A percentile compares a stretch with the other conserved stretches of the same genome.
phyloP scores from a whole-genome alignment of 768 basidiomycete genomes.

The Sarcodon aspratus region DNA sequence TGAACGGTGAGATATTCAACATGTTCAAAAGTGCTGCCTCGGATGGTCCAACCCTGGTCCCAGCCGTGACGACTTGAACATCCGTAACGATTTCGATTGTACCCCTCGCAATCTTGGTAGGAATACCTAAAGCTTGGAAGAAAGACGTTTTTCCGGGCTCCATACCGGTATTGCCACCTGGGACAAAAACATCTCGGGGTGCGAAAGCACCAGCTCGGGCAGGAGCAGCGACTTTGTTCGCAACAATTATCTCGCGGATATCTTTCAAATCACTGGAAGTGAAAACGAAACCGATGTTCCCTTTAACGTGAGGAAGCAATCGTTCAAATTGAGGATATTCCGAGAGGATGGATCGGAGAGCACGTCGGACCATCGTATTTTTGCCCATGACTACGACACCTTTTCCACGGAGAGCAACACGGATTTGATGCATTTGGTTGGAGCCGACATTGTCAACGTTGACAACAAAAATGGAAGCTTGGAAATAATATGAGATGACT shows the following conservation, averaged over 20 bases:
- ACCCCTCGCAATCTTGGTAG: conserved; percentile 99
- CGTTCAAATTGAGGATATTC: conserved; percentile 94
- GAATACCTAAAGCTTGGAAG: conserved; percentile 99
- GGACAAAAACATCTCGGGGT: conserved; percentile 84
- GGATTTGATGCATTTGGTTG: conserved; percentile 99
- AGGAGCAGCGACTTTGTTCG: conserved; percentile 98
- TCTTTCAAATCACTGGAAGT: conserved; percentile 89
- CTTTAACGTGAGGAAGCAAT: conserved; percentile 90
- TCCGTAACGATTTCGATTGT: conserved; percentile 99
- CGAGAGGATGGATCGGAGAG: conserved; percentile 79
- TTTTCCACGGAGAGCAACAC: conserved; percentile 90
- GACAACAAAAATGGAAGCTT: conserved; percentile 97
- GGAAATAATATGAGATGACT: conserved; percentile 1
- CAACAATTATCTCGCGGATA: conserved; percentile 80
- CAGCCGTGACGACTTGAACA: conserved; percentile 88
- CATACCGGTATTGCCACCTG: conserved; percentile 98
- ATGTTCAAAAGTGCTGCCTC: conserved; percentile 99
- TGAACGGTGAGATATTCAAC: conserved; percentile 99
- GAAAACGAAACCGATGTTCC: conserved; percentile 99
- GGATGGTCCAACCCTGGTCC: conserved; percentile 90
- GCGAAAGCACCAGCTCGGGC: conserved; percentile 97
- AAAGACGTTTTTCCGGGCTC: conserved; percentile 99
- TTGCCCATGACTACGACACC: conserved; percentile 99
- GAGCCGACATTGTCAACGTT: conserved; percentile 99
- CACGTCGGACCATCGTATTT: conserved; percentile 99